Conservation (phyloP, 129 eudicot species). For the Kitagawia praeruptora region DNA sequence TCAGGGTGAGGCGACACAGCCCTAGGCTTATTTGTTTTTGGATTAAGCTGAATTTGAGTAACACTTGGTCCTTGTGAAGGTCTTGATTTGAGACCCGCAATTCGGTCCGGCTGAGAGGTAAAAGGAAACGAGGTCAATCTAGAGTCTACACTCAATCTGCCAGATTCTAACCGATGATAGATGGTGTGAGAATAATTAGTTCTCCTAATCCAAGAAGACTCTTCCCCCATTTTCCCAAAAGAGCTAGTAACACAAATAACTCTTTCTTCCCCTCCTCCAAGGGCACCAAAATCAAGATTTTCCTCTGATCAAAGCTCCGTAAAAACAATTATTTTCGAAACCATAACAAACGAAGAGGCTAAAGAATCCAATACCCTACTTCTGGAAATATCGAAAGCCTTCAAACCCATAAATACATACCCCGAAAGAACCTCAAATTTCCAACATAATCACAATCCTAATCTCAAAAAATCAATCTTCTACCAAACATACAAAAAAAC, state of each 20-base stretch:
- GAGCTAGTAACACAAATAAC: constrained; percentile 1
- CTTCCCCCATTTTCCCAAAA: constrained; percentile 51
- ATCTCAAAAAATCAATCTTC: neutral
- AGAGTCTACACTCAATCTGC: constrained; percentile 59
- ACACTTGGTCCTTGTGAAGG: constrained; percentile 2
- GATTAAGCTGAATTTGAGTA: constrained; percentile 36
- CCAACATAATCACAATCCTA: neutral
- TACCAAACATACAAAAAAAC: constrained; percentile 1
- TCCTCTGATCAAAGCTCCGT: constrained; percentile 3
- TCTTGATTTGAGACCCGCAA: constrained; percentile 13
- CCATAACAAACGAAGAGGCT: constrained; percentile 15
- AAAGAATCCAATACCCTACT: constrained; percentile 15
- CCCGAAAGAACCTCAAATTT: neutral
- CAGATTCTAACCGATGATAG: constrained; percentile 69
- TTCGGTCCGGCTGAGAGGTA: constrained; percentile 17
- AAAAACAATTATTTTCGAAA: neutral
- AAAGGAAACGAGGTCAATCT: constrained; percentile 47
- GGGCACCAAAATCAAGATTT: neutral
- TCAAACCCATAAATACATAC: constrained; percentile 7
- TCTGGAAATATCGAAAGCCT: neutral
- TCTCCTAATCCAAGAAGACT: constrained; percentile 88
- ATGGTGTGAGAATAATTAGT: constrained; percentile 77
- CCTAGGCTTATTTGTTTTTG: constrained; percentile 47
- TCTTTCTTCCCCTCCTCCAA: neutral
- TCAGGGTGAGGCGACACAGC: constrained; percentile 66